Percentiles rank a stretch among this genome's conserved stretches.
Evolutionary conservation across 73 alveolate species (phyloP).

Genomic region (Paramecium sonneborni): DNA sequence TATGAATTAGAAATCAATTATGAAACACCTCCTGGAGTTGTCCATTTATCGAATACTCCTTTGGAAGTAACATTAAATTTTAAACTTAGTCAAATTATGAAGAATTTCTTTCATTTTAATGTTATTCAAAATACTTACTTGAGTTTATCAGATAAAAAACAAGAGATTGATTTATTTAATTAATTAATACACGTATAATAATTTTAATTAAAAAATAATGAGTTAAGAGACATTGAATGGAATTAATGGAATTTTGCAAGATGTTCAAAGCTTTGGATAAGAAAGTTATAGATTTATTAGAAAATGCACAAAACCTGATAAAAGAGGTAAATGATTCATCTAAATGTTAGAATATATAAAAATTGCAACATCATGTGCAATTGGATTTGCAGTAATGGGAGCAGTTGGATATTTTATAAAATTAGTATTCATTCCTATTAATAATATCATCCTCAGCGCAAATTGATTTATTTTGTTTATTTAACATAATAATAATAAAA

Average conservation of each 20-base stretch:
- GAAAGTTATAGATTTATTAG: conserved; percentile 78
- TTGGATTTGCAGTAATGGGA: conserved; percentile 90
- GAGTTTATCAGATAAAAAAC: not conserved
- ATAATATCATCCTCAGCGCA: conserved; percentile 80
- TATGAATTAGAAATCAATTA: conserved; percentile 36
- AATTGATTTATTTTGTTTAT: conserved; percentile 20
- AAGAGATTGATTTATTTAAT: not conserved
- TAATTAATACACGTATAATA: conserved; percentile 28
- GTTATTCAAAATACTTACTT: conserved; percentile 12
- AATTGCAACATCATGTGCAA: conserved; percentile 83
- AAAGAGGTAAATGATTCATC: conserved; percentile 70
- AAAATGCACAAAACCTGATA: conserved; percentile 88
- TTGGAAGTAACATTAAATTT: conserved; percentile 39
- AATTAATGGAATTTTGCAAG: conserved; percentile 49
- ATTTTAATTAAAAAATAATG: conserved; percentile 8
- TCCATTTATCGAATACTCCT: not conserved
- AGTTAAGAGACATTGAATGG: conserved; percentile 56
- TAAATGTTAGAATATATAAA: conserved; percentile 76
- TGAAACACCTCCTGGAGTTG: conserved; percentile 55
- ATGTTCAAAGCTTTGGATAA: conserved; percentile 72
- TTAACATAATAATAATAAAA: not conserved
- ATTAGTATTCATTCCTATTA: conserved; percentile 89
- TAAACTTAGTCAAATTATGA: conserved; percentile 43
- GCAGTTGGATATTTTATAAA: conserved; percentile 85
- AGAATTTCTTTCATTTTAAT: conserved; percentile 56